Evolutionary conservation across 2,329 filamentous ascomycete species (phyloP).

Genomic region (Botrytis galanthina): DNA sequence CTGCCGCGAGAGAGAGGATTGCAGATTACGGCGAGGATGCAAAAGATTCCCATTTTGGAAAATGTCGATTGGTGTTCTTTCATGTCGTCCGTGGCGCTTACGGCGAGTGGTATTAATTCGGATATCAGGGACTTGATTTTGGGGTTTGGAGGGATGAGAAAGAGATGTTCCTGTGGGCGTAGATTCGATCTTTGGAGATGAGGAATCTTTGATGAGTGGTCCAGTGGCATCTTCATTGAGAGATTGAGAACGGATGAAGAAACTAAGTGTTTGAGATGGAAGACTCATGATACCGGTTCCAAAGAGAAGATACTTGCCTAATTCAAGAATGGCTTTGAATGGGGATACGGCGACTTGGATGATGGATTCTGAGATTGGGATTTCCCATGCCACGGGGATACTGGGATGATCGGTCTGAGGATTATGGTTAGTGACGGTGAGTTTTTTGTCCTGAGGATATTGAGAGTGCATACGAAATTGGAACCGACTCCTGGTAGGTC

Average conservation of each 20-base stretch:
- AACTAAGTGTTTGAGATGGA: not conserved
- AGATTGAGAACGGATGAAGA: conserved; percentile 13
- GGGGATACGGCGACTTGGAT: conserved; percentile 2
- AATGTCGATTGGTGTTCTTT: conserved; percentile 10
- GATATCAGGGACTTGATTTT: conserved; percentile 2
- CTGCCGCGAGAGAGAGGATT: conserved; percentile 17
- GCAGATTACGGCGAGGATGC: conserved; percentile 11
- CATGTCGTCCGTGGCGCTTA: conserved; percentile 12
- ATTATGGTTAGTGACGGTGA: not conserved
- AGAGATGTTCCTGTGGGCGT: too few relatives aligned
- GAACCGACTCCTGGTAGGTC: conserved; percentile 20
- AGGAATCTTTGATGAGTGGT: not conserved
- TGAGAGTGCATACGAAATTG: not conserved
- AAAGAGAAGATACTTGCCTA: conserved; percentile 20
- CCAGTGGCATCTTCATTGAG: conserved; percentile 12
- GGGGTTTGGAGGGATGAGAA: not conserved
- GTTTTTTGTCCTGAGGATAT: not conserved
- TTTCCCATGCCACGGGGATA: conserved; percentile 20
- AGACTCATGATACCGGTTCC: conserved; percentile 18
- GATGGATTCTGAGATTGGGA: conserved; percentile 15
- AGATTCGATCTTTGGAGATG: not conserved
- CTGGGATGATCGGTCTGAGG: conserved; percentile 15
- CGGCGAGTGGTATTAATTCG: conserved; percentile 20
- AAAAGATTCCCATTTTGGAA: conserved; percentile 19
- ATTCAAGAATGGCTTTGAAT: conserved; percentile 3